These are phyloP conservation scores for Fistulina hepatica DNA, from an alignment of 1,284 basidiomycete species.

Conservation along the genomic window DNA sequence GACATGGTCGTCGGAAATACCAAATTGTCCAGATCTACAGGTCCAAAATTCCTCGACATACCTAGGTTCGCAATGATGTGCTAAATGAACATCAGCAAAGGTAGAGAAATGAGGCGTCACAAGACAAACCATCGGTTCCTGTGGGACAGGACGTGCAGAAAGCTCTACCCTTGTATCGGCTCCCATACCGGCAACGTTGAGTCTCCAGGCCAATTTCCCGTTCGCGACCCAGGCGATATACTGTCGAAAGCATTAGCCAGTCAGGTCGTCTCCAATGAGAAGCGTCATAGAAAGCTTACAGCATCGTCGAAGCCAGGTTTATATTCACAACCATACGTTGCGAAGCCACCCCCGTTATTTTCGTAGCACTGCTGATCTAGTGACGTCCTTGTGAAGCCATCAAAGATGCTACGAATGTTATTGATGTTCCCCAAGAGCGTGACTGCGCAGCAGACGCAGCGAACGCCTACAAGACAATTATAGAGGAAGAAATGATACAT, in stretches of 20 bases:
- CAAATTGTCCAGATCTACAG: background rate
- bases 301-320: slow-evolving; percentile 17
- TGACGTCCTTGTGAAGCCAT: no score
- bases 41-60: slow-evolving; percentile 2
- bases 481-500: no score
- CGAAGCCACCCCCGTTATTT: slow-evolving; percentile 31
- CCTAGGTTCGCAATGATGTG: slow-evolving; percentile 6
- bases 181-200: slow-evolving; percentile 53
- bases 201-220: slow-evolving; percentile 52
- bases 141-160: slow-evolving; percentile 49
- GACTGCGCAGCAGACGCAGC: no score
- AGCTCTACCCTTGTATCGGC: slow-evolving; percentile 47
- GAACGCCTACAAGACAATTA: no score
- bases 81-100: slow-evolving; percentile 1
- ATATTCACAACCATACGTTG: slow-evolving; percentile 5
- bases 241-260: slow-evolving; percentile 39
- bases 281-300: no score
- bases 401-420: no score
- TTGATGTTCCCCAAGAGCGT: no score
- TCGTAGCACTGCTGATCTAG: slow-evolving; percentile 43
- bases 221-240: slow-evolving; percentile 79
- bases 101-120: background rate
- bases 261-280: no score
- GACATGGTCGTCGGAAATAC: slow-evolving; percentile 5
- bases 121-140: slow-evolving; percentile 56